Percentiles rank a stretch among this genome's conserved stretches.
Evolutionary conservation across 805 yeast genomes (phyloP).

Genomic region (Candida lessepsii): DNA sequence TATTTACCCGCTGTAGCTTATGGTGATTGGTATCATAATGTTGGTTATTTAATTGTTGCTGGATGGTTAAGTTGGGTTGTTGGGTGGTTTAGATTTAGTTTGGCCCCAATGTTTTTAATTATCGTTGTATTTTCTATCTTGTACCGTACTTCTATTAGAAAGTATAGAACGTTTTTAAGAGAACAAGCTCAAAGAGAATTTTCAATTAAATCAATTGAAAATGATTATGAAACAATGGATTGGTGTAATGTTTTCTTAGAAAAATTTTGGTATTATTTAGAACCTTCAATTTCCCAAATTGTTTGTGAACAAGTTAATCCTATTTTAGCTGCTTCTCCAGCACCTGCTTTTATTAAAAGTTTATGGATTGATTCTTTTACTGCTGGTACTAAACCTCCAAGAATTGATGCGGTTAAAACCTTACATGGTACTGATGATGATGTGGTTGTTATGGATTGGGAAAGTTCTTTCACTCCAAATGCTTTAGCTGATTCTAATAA

Average conservation of each 20-base stretch:
- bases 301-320: constrained; percentile 86
- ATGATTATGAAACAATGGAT: constrained; percentile 90
- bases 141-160: constrained; percentile 81
- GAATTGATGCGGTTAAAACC: constrained; percentile 87
- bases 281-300: constrained; percentile 84
- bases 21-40: constrained; percentile 96
- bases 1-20: constrained; percentile 71
- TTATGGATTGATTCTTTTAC: constrained; percentile 88
- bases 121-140: constrained; percentile 60
- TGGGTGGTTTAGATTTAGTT: constrained; percentile 73
- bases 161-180: constrained; percentile 70
- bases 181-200: constrained; percentile 85
- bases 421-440: constrained; percentile 87
- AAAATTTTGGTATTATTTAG: constrained; percentile 88
- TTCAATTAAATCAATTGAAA: constrained; percentile 75
- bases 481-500: constrained; percentile 78
- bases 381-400: constrained; percentile 92
- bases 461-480: constrained; percentile 88
- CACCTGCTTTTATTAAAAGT: constrained; percentile 80
- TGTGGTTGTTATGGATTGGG: constrained; percentile 98
- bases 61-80: constrained; percentile 73
- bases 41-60: constrained; percentile 66
- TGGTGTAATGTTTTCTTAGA: constrained; percentile 90
- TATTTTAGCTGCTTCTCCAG: constrained; percentile 69
- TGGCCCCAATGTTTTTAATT: constrained; percentile 80